Conservation (phyloP, 2,329 filamentous ascomycete genomes). For the Hymenoscyphus occultus region DNA sequence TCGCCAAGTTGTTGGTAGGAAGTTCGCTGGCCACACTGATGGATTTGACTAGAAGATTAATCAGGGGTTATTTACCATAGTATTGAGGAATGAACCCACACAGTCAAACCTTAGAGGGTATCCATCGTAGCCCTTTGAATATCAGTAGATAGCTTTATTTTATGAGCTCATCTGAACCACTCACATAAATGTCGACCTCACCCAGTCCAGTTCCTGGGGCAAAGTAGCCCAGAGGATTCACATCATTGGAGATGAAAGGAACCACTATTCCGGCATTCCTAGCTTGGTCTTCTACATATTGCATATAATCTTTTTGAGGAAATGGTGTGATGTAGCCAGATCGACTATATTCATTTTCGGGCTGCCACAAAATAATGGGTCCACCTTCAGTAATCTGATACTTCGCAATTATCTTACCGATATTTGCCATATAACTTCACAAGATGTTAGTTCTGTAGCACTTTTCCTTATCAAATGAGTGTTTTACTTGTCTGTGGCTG, state of each 20-base stretch:
- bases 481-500: constrained; percentile 56
- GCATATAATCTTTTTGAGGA: constrained; percentile 66
- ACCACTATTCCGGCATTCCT: constrained; percentile 67
- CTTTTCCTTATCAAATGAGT: not conserved
- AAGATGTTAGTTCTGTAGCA: not conserved
- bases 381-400: constrained; percentile 81
- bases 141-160: not conserved
- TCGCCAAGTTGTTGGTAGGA: constrained; percentile 55
- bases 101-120: not conserved
- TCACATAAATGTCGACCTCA: constrained; percentile 36
- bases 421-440: constrained; percentile 45
- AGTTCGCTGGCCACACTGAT: constrained; percentile 54
- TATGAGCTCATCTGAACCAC: not conserved
- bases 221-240: constrained; percentile 25
- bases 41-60: constrained; percentile 34
- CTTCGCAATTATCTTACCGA: constrained; percentile 65
- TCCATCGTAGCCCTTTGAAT: not conserved
- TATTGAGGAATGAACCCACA: not conserved
- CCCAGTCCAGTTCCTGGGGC: constrained; percentile 32
- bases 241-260: constrained; percentile 74
- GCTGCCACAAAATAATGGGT: constrained; percentile 73
- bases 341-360: constrained; percentile 77
- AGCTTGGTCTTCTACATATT: constrained; percentile 66
- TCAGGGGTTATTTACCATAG: not conserved
- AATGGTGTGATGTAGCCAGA: constrained; percentile 49